Evolutionary conservation across 2,329 filamentous ascomycete species (phyloP).

Genomic region (Botryotinia globosa): DNA sequence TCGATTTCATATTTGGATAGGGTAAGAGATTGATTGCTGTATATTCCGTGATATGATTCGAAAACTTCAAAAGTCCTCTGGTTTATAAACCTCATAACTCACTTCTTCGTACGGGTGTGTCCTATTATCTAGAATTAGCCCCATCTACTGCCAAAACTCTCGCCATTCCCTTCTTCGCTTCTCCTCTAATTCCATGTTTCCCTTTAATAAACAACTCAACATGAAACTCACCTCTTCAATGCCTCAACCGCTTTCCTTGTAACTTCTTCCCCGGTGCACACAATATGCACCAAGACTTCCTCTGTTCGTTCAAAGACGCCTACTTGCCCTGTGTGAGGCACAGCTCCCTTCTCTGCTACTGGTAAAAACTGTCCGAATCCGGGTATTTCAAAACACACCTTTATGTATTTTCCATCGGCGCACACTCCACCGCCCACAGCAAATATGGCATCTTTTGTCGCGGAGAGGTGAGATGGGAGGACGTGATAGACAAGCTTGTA

Average conservation of each 20-base stretch:
- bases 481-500: slow-evolving; percentile 51
- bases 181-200: background rate
- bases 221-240: slow-evolving; percentile 56
- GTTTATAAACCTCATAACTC: slow-evolving; percentile 22
- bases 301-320: slow-evolving; percentile 56
- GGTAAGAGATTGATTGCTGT: background rate
- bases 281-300: slow-evolving; percentile 61
- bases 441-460: slow-evolving; percentile 55
- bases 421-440: slow-evolving; percentile 55
- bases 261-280: slow-evolving; percentile 58
- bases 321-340: slow-evolving; percentile 58
- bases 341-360: slow-evolving; percentile 51
- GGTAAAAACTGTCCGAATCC: slow-evolving; percentile 67
- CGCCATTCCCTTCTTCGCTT: background rate
- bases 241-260: slow-evolving; percentile 56
- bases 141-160: background rate
- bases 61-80: background rate
- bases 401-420: slow-evolving; percentile 51
- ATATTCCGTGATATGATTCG: background rate
- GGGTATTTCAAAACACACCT: slow-evolving; percentile 49
- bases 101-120: slow-evolving; percentile 52
- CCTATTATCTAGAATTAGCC: slow-evolving; percentile 24
- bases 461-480: slow-evolving; percentile 44
- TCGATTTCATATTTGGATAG: background rate
- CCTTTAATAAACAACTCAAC: background rate